These are phyloP conservation scores for Paraglomus occultum DNA, from an alignment of 192 early-diverging fungal genomes.

Conservation along the genomic window DNA sequence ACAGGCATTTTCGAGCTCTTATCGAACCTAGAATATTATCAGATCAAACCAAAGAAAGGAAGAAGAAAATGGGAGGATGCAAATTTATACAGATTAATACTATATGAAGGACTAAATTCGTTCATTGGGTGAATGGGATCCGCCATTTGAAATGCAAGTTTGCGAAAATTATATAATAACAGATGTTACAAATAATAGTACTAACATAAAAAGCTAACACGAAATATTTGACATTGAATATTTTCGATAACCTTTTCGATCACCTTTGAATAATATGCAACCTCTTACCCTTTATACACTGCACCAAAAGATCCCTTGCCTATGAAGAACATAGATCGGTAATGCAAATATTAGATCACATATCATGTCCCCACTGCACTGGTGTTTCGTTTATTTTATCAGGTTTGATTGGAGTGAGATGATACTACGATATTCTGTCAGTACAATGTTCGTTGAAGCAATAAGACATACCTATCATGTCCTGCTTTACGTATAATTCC, in stretches of 20 bases:
- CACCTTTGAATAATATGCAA: slow-evolving; percentile 3
- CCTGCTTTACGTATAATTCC: slow-evolving; percentile 63
- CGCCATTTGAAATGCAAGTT: not conserved
- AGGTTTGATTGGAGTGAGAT: not conserved
- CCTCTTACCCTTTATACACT: slow-evolving; percentile 75
- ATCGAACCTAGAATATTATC: slow-evolving; percentile 56
- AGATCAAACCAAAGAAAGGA: slow-evolving; percentile 44
- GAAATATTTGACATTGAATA: slow-evolving; percentile 2
- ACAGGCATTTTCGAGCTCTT: slow-evolving; percentile 67
- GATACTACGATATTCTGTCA: not conserved
- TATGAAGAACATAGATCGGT: slow-evolving; percentile 20
- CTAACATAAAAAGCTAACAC: not conserved
- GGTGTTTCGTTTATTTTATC: not conserved
- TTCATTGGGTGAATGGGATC: not conserved
- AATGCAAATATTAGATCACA: not conserved
- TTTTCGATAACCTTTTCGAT: not conserved
- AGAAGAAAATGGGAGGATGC: not conserved
- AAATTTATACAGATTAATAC: not conserved
- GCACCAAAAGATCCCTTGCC: slow-evolving; percentile 81
- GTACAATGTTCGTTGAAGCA: not conserved
- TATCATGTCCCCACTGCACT: not conserved
- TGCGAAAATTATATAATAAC: not conserved
- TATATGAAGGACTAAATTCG: not conserved
- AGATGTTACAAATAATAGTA: not conserved
- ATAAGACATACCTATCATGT: slow-evolving; percentile 56